phyloP scores from a whole-genome alignment of 306 rosid species.

The Vigna hirtella region DNA sequence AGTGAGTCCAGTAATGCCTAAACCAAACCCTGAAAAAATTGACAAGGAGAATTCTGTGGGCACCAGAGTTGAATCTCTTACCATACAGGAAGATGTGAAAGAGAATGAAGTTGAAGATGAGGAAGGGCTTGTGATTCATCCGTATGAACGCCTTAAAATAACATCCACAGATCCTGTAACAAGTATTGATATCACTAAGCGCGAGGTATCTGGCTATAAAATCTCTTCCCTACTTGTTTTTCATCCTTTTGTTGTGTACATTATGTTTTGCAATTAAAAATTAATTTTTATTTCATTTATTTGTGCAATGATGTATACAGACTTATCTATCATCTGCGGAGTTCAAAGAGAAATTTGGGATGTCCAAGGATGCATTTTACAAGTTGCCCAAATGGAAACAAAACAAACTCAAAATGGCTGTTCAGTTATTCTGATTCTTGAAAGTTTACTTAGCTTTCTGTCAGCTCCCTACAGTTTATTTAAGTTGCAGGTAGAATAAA shows the following conservation, averaged over 20 bases:
- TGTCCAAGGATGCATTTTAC: slow-evolving; percentile 78
- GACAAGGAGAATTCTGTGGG: slow-evolving; percentile 65
- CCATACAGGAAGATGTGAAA: slow-evolving; percentile 84
- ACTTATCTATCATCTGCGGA: slow-evolving; percentile 82
- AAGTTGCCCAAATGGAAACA: slow-evolving; percentile 96
- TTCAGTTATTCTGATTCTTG: slow-evolving; percentile 77
- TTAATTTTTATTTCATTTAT: slow-evolving; percentile 2
- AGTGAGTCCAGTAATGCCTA: slow-evolving; percentile 67
- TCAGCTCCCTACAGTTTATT: slow-evolving; percentile 56
- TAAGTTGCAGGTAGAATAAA: slow-evolving; percentile 57
- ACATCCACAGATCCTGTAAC: slow-evolving; percentile 63
- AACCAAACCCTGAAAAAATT: slow-evolving; percentile 62
- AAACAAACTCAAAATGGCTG: slow-evolving; percentile 89
- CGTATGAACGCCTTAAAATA: slow-evolving; percentile 74
- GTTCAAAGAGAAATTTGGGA: slow-evolving; percentile 81
- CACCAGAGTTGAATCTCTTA: slow-evolving; percentile 70
- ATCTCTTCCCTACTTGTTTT: slow-evolving; percentile 4
- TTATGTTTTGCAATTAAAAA: neutral
- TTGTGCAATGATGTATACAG: slow-evolving; percentile 52
- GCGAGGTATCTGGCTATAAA: slow-evolving; percentile 66
- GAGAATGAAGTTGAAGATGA: slow-evolving; percentile 89
- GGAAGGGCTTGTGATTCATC: slow-evolving; percentile 67
- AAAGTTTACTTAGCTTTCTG: slow-evolving; percentile 43
- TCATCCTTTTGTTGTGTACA: neutral
- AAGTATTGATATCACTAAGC: slow-evolving; percentile 84